These are phyloP conservation scores for Exophiala dermatitidis DNA, from an alignment of 2,329 filamentous ascomycete species.

Conservation along the genomic window DNA sequence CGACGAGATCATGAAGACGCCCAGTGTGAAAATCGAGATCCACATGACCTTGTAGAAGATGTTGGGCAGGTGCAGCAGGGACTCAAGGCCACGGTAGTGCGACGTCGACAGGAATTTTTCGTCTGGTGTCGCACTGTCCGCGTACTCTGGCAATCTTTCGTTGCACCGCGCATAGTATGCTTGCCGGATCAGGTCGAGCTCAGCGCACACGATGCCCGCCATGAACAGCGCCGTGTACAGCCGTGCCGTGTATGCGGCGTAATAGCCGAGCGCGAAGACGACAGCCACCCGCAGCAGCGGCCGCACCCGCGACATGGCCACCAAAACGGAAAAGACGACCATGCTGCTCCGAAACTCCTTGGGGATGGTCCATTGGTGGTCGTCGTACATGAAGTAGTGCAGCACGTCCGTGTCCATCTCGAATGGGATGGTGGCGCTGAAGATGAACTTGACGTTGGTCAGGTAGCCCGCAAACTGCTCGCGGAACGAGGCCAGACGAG, in stretches of 20 bases:
- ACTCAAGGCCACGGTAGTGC: background rate
- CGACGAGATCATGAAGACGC: conserved; percentile 10
- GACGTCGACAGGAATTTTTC: background rate
- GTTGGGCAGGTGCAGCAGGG: conserved; percentile 6
- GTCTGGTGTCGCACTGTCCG: background rate
- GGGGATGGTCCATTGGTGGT: conserved; percentile 43
- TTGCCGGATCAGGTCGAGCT: conserved; percentile 14
- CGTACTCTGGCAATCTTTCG: background rate
- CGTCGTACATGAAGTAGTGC: conserved; percentile 26
- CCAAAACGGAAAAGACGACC: conserved; percentile 11
- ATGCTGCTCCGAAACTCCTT: conserved; percentile 41
- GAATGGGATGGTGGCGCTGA: conserved; percentile 12
- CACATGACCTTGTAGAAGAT: conserved; percentile 5
- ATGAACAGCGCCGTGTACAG: conserved; percentile 14
- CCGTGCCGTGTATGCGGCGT: background rate
- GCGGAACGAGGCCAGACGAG: conserved; percentile 33
- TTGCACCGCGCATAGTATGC: conserved; percentile 7
- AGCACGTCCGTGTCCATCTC: conserved; percentile 8
- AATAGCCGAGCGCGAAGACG: conserved; percentile 1
- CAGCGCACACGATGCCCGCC: conserved; percentile 14
- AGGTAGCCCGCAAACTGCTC: conserved; percentile 28
- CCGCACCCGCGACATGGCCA: conserved; percentile 10
- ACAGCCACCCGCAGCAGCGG: background rate
- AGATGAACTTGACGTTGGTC: conserved; percentile 32
- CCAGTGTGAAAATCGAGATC: conserved; percentile 2